Base-by-base conservation (phyloP, 2,329 filamentous ascomycete genomes). In the Alternaria metachromatica region DNA sequence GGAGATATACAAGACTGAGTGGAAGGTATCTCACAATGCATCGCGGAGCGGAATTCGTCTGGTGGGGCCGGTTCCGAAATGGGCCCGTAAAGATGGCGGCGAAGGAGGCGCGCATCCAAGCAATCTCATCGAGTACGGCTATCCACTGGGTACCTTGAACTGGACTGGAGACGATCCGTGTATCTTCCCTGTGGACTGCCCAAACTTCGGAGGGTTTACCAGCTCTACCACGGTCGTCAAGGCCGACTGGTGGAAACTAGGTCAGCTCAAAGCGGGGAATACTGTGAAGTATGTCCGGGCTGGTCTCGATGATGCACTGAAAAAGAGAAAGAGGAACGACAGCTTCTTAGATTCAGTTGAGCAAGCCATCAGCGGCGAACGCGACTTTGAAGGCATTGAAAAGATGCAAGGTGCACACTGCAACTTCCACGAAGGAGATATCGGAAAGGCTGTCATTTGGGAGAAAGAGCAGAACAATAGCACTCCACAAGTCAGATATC, bases 21-120 rank as follows among this genome's bases (percentile, higher is more conserved):
- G 87, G 86, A 87, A 86, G 53, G 81, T 90, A 2, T 87, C 85
- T 0, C 88, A 90, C 68, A 90, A 90, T 62, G 84, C 86, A 1
- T 86, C 85, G 12, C 81, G 89, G 60, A 87, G 84, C 44, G 89
- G 87, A 0, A 87, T 90, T 25, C 83, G 88, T 7, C 81, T 91
- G 0, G 76, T 88, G 2, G 88, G 88, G 0, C 87, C 88, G 0
- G 82, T 84, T 1, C 87, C 87, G 0, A 83, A 85, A 65, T 91
- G 86, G 85, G 86, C 87, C 13, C 81, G 89, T 7, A 74, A 83
- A 30, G 84, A 87, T 66, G 89, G 88, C 11, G 89, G 88, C 0
- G 88, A 89, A 64, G 89, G 87, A 8, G 89, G 89, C 11, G 83
- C 86, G 1, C 89, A 91, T 73, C 89, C 89, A 0, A 85, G 82